phyloP scores from a whole-genome alignment of 2,329 filamentous ascomycete species.

The Fusarium buxicola region DNA sequence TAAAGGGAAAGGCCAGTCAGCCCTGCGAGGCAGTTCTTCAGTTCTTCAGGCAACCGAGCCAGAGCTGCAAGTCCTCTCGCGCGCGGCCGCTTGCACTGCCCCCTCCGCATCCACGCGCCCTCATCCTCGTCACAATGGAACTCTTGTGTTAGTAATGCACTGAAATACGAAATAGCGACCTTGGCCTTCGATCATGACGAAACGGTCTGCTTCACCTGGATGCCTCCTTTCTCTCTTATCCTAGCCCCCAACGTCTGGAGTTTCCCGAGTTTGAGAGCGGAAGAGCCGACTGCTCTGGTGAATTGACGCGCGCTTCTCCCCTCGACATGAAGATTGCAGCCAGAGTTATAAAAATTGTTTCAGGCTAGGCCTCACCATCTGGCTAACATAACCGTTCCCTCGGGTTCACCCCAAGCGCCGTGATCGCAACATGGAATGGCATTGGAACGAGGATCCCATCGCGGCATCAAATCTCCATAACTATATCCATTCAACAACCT shows the following conservation, averaged over 20 bases:
- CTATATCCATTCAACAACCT: slow-evolving; percentile 1
- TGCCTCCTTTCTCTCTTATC: slow-evolving; percentile 21
- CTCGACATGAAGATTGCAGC: not conserved
- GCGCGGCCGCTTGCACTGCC: slow-evolving; percentile 26
- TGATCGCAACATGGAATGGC: not conserved
- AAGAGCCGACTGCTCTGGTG: not conserved
- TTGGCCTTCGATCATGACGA: not conserved
- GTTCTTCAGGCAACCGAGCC: slow-evolving; percentile 5
- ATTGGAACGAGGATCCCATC: not conserved
- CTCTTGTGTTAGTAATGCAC: slow-evolving; percentile 1
- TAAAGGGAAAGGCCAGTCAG: slow-evolving; percentile 28
- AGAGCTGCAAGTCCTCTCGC: slow-evolving; percentile 4
- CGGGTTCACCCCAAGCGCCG: slow-evolving; percentile 21
- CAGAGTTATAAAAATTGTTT: slow-evolving; percentile 3
- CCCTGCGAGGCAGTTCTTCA: slow-evolving; percentile 39
- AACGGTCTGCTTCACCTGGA: slow-evolving; percentile 9
- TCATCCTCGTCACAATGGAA: too few relatives aligned
- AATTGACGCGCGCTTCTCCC: slow-evolving; percentile 1
- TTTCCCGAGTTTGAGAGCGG: too few relatives aligned
- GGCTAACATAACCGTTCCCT: slow-evolving; percentile 16
- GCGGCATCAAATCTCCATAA: not conserved
- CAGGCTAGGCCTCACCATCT: not conserved
- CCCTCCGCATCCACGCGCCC: slow-evolving; percentile 13
- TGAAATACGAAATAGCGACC: not conserved
- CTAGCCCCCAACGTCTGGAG: not conserved